These are phyloP conservation scores for Jatropha multifida DNA, from an alignment of 441 rosid genomes.

Conservation along the genomic window DNA sequence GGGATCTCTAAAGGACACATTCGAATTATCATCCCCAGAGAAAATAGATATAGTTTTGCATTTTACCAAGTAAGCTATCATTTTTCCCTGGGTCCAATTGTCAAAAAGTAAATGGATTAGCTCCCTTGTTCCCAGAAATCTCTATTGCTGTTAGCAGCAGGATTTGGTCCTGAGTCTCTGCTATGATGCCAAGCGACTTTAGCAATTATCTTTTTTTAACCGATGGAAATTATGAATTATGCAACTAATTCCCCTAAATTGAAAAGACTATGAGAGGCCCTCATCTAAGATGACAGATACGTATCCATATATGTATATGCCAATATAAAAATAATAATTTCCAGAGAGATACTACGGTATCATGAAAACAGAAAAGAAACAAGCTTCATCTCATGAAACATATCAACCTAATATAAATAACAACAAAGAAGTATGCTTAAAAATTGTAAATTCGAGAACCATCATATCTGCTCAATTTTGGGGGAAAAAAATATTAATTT, in stretches of 20 bases:
- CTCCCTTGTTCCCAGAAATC: background rate
- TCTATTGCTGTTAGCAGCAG: background rate
- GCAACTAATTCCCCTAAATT: background rate
- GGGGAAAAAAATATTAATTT: conserved; percentile 14
- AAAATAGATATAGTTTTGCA: conserved; percentile 1
- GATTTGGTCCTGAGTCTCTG: background rate
- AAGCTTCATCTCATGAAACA: background rate
- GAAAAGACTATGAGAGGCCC: background rate
- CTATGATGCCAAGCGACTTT: background rate
- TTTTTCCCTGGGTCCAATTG: background rate
- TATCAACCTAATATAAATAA: background rate
- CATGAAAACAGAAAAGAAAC: background rate
- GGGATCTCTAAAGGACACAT: background rate
- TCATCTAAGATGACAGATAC: background rate
- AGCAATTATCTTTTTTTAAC: too few species aligned
- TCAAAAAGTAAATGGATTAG: background rate
- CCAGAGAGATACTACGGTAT: background rate
- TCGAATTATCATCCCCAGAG: background rate
- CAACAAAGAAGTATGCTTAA: background rate
- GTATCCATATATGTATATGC: background rate
- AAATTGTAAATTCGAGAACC: background rate
- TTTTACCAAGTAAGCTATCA: background rate
- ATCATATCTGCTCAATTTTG: background rate
- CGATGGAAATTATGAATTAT: background rate
- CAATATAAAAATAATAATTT: conserved; percentile 2